phyloP scores from a whole-genome alignment of 208 protist species.

The Leishmania arabica region DNA sequence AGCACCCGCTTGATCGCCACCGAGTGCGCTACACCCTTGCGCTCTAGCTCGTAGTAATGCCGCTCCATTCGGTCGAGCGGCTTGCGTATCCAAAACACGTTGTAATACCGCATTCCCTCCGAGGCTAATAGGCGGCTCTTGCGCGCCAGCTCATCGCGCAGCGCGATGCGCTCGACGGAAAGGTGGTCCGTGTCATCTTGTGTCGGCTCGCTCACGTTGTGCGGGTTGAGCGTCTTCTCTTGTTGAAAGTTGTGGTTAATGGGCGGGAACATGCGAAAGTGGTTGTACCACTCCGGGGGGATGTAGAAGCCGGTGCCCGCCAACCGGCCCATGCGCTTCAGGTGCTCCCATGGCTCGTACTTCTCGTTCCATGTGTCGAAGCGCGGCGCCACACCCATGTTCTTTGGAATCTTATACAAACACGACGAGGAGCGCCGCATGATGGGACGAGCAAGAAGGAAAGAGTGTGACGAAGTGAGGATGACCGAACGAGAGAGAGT shows the following conservation, averaged over 20 bases:
- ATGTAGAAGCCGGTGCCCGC: conserved; percentile 93
- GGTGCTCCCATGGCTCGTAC: conserved; percentile 92
- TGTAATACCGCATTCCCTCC: conserved; percentile 93
- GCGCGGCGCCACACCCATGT: conserved; percentile 85
- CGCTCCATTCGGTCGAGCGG: conserved; percentile 92
- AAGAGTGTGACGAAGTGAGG: background rate
- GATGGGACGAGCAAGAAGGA: background rate
- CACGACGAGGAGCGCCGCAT: conserved; percentile 45
- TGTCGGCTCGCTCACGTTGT: conserved; percentile 76
- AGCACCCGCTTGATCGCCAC: conserved; percentile 82
- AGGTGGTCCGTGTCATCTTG: conserved; percentile 67
- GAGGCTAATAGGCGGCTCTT: conserved; percentile 85
- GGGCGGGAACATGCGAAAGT: conserved; percentile 93
- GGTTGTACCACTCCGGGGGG: conserved; percentile 91
- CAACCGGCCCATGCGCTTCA: conserved; percentile 88
- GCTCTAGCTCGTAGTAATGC: conserved; percentile 82
- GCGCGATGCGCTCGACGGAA: conserved; percentile 58
- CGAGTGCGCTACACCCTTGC: conserved; percentile 68
- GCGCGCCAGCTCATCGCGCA: conserved; percentile 81
- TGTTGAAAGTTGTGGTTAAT: conserved; percentile 90
- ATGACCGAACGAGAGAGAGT: background rate
- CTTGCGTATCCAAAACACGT: conserved; percentile 93
- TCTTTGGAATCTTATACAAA: conserved; percentile 86
- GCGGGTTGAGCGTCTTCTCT: conserved; percentile 90
- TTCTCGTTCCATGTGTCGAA: conserved; percentile 91